Evolutionary conservation across 352 stramenopile species (phyloP), one percentile per base, ranked within the genome.

Genomic region (Globisporangium camurandrum): DNA sequence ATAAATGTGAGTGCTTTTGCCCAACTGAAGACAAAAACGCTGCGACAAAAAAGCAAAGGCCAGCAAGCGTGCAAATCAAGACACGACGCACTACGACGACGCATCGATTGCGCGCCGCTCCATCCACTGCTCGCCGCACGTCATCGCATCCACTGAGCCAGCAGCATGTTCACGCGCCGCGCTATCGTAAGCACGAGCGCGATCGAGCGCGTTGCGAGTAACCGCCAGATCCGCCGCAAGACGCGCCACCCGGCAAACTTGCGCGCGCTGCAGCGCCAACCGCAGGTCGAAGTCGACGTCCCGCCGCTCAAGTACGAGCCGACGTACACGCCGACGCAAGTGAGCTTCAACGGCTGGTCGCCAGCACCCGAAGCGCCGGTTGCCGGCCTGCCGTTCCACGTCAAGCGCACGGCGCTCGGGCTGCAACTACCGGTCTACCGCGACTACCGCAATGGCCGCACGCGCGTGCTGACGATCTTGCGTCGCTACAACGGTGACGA

Each of bases 281-380:
- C 69, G 30, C 62, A 80, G 54, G 60, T 67, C 37, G 59, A 67
- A 42, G 19, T 77, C 20, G 71, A 74, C 22, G 64, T 91, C 30
- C 69, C 75, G n/a, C 60, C 79, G 46, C 75, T 93, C 54, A 89
- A 87, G 68, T 93, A 77, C 64, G 66, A 86, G 52, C 79, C 82
- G 16, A 88, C 79, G 37, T 93, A 91, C 41, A 66, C 82, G 50
- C 82, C 82, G 1, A 69, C 80, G 60, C 83, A 77, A 42, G 82
- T 93, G 64, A 91, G 79, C 69, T 93, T 93, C 66, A 93, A 93
- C 57, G 82, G 82, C 59, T 93, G 82, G 82, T 88, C 79, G 27
- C 74, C 82, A 20, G 79, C 82, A 36, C 76, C 79, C 4, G 77
- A 83, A 59, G 54, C 65, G 49, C 77, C 80, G 41, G 57, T 91